These are phyloP conservation scores for Fusarium abutilonis DNA, from an alignment of 2,329 filamentous ascomycete genomes.

Conservation along the genomic window DNA sequence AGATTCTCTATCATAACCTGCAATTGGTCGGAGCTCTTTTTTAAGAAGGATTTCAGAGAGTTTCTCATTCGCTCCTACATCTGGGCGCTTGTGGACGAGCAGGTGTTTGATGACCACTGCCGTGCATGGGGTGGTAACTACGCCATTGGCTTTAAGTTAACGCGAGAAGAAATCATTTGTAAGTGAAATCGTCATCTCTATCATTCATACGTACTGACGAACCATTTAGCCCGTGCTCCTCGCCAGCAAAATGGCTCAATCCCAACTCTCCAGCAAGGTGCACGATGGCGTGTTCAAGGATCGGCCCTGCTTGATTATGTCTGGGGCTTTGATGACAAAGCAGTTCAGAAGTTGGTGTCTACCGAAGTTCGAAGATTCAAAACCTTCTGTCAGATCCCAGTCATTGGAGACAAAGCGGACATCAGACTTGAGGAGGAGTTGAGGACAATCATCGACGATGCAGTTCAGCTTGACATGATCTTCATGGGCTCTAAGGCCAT, in stretches of 20 bases:
- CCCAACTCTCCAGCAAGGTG: not conserved
- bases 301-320: not conserved
- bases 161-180: not conserved
- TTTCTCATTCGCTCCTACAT: not conserved
- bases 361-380: not conserved
- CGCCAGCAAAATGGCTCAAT: not conserved
- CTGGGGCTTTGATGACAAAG: not conserved
- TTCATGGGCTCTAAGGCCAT: constrained; percentile 8
- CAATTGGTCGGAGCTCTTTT: not conserved
- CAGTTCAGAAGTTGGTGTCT: fast-evolving
- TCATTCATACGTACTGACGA: not conserved
- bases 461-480: constrained; percentile 5
- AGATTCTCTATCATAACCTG: not conserved
- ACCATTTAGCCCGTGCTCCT: not conserved
- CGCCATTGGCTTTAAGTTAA: not conserved
- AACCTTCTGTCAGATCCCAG: not conserved
- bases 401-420: not conserved
- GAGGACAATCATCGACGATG: not conserved
- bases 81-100: not conserved
- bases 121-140: not conserved
- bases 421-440: not conserved
- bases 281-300: constrained; percentile 5
- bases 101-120: not conserved
- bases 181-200: not conserved
- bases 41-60: not conserved